Evolutionary conservation across 495 filamentous ascomycete species (phyloP), one percentile per base, ranked within the genome.

Genomic region (Hypoxylon crocopeplum): DNA sequence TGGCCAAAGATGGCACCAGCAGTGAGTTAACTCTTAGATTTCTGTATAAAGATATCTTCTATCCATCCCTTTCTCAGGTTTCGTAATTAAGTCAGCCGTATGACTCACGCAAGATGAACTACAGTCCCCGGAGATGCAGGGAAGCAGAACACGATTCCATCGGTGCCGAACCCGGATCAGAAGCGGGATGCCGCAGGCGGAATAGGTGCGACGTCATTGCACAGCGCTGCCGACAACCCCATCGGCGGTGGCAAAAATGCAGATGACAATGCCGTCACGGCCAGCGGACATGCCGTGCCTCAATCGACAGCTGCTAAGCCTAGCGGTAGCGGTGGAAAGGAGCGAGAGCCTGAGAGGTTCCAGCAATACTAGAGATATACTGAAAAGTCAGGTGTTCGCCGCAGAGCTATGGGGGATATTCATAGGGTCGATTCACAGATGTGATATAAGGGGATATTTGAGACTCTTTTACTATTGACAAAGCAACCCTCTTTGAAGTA

Each of bases 161-260:
- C 84, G 10, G 78, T 82, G 10, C 79, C 84, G 15, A 81, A 80
- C 11, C 82, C 80, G 0, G 76, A 82, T 58, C 82, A 86, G 52
- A 64, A 62, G 37, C 56, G 16, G 16, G 42, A 49, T 12, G 37
- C 69, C 51, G 68, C 75, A 17, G 56, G 76, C 51, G 64, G 62
- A 11, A 47, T 67, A 33, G 64, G 64, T 10, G 40, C 15, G 10
- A 29, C 50, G 3, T 60, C 50, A 1, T 20, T 67, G 19, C 52
- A 60, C 29, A 64, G 55, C 37, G 64, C 64, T 0, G 64, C 64
- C 15, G 64, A 64, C 21, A 67, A 67, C 15, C 50, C 64, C 7
- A 30, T 57, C 1, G 64, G 64, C 10, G 52, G 5, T 8, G 36
- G 20, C 19, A 53, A 58, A 32, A 50, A 61, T 16, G 50, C 49